Evolutionary conservation across 2,329 filamentous ascomycete species (phyloP), one percentile per base, ranked within the genome.

Genomic region (Pyrenophora tritici-repentis): DNA sequence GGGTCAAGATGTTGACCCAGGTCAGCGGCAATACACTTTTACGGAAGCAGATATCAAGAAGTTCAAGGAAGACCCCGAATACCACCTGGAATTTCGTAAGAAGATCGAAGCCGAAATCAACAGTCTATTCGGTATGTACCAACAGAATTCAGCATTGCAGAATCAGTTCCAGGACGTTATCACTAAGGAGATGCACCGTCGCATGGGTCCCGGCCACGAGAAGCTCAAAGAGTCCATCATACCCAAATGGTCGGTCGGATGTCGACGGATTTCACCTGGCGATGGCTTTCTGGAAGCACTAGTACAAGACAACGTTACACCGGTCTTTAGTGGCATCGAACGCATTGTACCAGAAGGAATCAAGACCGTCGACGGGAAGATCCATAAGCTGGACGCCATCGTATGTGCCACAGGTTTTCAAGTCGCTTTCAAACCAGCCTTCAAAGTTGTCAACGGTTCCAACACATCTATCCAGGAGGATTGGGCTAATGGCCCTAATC

Each of bases 51-150:
- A 85, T 42, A 78, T 79, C 12, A 76, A 83, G n/a, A 77, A 78
- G 0, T 88, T 88, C 67, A 61, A 59, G 2, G 75, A 81, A 37
- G 77, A 90, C 57, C 83, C 86, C 0, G 75, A 83, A 3, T 77
- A 78, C 41, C 70, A 78, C 24, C 72, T 88, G 14, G 73, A 76
- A 50, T 79, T 79, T 56, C 74, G 77, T 47, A 79, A 78, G 61
- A 71, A 75, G 50, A 74, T 80, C 47, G 78, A 80, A 50, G 74
- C 74, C 32, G 78, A 79, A 50, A 74, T 83, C 29, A 83, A 82
- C 57, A 75, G 76, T 29, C 68, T 79, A 3, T 83, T 83, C 67
- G 77, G 78, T 40, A 78, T 82, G 67, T 81, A 81, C 58, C 71
- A 78, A 48, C 79, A 79, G 58, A 75, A 74, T 18, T 76, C 74